phyloP scores from a whole-genome alignment of 1,139 yeast genomes.

The Debaryomyces subglobosus region DNA sequence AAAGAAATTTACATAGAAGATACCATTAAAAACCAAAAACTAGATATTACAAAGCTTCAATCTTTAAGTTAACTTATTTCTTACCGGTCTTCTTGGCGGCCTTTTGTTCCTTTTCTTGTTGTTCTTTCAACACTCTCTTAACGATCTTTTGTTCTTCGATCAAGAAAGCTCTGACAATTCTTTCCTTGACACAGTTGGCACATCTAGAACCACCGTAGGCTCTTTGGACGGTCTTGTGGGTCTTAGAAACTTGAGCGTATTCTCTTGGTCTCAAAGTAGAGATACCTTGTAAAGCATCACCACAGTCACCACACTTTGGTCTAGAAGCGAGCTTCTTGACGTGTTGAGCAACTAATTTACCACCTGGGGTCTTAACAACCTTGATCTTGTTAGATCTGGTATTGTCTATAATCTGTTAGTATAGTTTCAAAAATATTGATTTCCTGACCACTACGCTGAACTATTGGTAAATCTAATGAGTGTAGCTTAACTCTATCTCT shows the following conservation, averaged over 20 bases:
- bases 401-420: constrained; percentile 55
- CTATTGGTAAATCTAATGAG: not conserved
- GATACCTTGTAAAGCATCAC: constrained; percentile 86
- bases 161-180: constrained; percentile 98
- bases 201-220: constrained; percentile 99
- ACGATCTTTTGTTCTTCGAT: constrained; percentile 99
- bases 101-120: constrained; percentile 81
- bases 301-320: constrained; percentile 99
- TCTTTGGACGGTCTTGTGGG: constrained; percentile 98
- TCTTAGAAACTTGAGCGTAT: constrained; percentile 92
- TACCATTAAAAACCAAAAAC: constrained; percentile 20
- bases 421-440: not conserved
- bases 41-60: constrained; percentile 18
- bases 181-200: constrained; percentile 98
- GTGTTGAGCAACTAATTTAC: constrained; percentile 96
- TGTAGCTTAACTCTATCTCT: not conserved
- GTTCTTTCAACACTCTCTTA: constrained; percentile 97
- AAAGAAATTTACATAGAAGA: constrained; percentile 24
- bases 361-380: constrained; percentile 99
- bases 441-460: not conserved
- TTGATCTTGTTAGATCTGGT: constrained; percentile 98
- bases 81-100: constrained; percentile 39
- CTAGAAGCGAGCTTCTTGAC: constrained; percentile 92
- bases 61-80: constrained; percentile 29
- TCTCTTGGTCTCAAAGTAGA: constrained; percentile 97